Evolutionary conservation across 2,329 filamentous ascomycete species (phyloP).

Genomic region (Pseudogymnoascus sp.): DNA sequence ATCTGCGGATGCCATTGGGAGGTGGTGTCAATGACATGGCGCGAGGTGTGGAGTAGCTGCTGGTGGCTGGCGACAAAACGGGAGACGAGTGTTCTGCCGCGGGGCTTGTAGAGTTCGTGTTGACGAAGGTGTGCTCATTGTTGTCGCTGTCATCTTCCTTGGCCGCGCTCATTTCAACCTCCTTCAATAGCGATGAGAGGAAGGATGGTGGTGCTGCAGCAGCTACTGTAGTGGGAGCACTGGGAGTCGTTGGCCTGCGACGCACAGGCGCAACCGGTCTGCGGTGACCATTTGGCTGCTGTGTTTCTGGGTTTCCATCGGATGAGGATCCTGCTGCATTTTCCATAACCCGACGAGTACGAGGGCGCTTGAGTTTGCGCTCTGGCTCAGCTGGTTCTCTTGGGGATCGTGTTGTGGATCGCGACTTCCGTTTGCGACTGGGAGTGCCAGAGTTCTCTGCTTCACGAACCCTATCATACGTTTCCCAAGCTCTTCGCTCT

Average conservation of each 20-base stretch:
- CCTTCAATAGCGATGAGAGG: slow-evolving; percentile 75
- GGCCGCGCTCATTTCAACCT: slow-evolving; percentile 63
- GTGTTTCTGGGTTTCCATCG: slow-evolving; percentile 31
- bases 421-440: slow-evolving; percentile 64
- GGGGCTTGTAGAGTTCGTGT: slow-evolving; percentile 23
- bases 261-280: slow-evolving; percentile 14
- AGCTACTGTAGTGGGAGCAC: slow-evolving; percentile 10
- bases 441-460: slow-evolving; percentile 45
- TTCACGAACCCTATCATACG: slow-evolving; percentile 76
- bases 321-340: slow-evolving; percentile 37
- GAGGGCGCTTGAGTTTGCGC: slow-evolving; percentile 78
- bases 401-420: slow-evolving; percentile 64
- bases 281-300: slow-evolving; percentile 21
- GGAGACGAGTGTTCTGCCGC: slow-evolving; percentile 51
- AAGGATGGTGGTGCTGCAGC: slow-evolving; percentile 61
- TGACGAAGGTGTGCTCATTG: slow-evolving; percentile 17
- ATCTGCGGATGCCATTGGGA: slow-evolving; percentile 51
- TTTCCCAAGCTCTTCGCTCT: slow-evolving; percentile 80
- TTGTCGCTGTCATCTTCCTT: slow-evolving; percentile 46
- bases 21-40: slow-evolving; percentile 62
- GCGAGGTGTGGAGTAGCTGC: slow-evolving; percentile 58
- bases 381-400: slow-evolving; percentile 63
- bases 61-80: slow-evolving; percentile 55
- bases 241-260: slow-evolving; percentile 14
- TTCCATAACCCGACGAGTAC: slow-evolving; percentile 61